phyloP scores from a whole-genome alignment of 306 rosid genomes.

The Erythrophleum fordii region DNA sequence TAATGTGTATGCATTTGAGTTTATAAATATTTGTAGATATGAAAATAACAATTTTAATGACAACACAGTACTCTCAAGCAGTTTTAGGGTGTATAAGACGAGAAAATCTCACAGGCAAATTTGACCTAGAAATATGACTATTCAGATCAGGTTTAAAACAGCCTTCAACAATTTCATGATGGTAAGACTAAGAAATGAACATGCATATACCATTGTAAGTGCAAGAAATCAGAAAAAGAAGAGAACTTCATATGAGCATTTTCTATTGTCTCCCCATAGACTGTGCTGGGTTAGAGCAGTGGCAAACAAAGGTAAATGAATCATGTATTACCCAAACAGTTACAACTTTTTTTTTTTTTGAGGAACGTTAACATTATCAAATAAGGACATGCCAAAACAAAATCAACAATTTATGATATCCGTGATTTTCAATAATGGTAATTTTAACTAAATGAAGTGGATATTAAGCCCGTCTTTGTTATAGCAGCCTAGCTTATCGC shows the following conservation, averaged over 20 bases:
- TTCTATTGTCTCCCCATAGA: not conserved
- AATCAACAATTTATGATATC: not conserved
- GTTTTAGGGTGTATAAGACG: too few species aligned
- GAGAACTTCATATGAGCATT: not conserved
- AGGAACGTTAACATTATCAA: not conserved
- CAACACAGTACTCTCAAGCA: not conserved
- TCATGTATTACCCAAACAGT: not conserved
- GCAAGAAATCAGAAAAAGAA: constrained; percentile 16
- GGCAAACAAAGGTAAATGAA: not conserved
- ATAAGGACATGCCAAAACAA: not conserved
- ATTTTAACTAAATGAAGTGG: not conserved
- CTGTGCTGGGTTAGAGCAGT: not conserved
- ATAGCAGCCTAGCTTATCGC: not conserved
- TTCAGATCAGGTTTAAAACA: not conserved
- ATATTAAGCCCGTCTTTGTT: not conserved
- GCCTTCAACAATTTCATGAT: not conserved
- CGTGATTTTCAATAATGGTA: not conserved
- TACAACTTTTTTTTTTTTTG: not conserved
- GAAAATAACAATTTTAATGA: not conserved
- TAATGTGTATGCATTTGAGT: not conserved
- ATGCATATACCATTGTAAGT: not conserved
- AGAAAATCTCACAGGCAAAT: not conserved
- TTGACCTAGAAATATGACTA: not conserved
- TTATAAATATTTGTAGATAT: not conserved
- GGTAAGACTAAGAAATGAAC: not conserved